Conservation (phyloP, 805 yeast species). For the Groenewaldozyma salmanticensis region DNA sequence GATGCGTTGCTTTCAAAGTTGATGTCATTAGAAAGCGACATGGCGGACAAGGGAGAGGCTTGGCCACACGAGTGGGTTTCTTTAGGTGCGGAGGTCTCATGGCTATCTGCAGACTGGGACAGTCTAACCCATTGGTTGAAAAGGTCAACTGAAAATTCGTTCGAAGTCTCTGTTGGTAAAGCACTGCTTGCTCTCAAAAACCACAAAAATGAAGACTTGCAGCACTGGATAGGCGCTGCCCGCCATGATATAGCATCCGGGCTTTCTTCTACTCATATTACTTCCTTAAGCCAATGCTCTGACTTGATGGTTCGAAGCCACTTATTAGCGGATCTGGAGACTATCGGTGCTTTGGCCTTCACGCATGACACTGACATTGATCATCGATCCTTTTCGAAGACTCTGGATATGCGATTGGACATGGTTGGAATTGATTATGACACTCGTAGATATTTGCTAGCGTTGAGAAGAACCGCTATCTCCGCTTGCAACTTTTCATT, state of each 20-base stretch:
- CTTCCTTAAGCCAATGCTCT: constrained; percentile 43
- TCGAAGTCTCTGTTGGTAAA: constrained; percentile 57
- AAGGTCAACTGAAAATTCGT: constrained; percentile 41
- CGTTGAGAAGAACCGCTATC: constrained; percentile 47
- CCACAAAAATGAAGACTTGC: constrained; percentile 28
- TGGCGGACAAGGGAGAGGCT: constrained; percentile 3
- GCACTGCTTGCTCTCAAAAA: constrained; percentile 40
- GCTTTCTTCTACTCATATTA: constrained; percentile 38
- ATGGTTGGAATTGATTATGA: constrained; percentile 44
- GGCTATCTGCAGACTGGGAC: constrained; percentile 47
- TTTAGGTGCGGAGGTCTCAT: constrained; percentile 68
- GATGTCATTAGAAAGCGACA: constrained; percentile 23
- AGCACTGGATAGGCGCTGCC: constrained; percentile 39
- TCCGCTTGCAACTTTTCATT: constrained; percentile 18
- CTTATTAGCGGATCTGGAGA: constrained; percentile 48
- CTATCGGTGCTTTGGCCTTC: constrained; percentile 24
- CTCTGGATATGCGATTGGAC: constrained; percentile 19
- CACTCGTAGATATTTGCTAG: constrained; percentile 48
- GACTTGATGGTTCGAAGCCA: constrained; percentile 46
- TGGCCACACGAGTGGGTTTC: constrained; percentile 49
- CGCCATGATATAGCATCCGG: constrained; percentile 52
- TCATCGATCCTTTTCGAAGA: constrained; percentile 10
- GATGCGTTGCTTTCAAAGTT: constrained; percentile 52
- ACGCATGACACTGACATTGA: constrained; percentile 2
- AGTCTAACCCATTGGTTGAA: constrained; percentile 51